phyloP scores from a whole-genome alignment of 2,329 filamentous ascomycete species.

The Aschersonia sp. region DNA sequence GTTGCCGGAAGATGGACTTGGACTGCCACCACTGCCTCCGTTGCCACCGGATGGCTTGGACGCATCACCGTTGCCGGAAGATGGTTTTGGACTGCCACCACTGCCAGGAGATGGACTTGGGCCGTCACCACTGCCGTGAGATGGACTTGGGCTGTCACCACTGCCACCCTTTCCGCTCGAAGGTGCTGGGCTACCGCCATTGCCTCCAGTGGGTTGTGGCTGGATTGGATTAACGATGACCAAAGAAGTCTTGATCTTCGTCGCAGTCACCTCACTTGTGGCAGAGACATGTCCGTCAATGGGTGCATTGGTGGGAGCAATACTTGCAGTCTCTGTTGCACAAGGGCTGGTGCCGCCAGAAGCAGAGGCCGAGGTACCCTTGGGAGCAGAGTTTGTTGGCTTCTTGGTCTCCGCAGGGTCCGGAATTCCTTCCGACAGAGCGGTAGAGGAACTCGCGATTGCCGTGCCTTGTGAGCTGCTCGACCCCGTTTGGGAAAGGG shows the following conservation, averaged over 20 bases:
- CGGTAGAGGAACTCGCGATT: too few relatives aligned
- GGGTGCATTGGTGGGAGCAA: neutral
- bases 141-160: neutral
- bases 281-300: neutral
- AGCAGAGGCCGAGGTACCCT: too few relatives aligned
- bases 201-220: slow-evolving; percentile 1
- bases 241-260: slow-evolving; percentile 1
- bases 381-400: too few relatives aligned
- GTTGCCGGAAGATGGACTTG: neutral
- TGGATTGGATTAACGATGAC: slow-evolving; percentile 1
- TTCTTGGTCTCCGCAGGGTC: too few relatives aligned
- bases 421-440: too few relatives aligned
- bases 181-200: neutral
- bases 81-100: neutral
- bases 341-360: too few relatives aligned
- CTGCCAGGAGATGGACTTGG: neutral
- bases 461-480: neutral
- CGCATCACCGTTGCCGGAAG: neutral
- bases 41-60: neutral
- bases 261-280: neutral
- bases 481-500: neutral
- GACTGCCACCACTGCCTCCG: neutral
- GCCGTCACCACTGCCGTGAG: neutral
- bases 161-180: too few relatives aligned
- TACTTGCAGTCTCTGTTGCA: neutral